A percentile compares a stretch with the other conserved stretches of the same genome.
phyloP scores from a whole-genome alignment of 805 yeast species.

The Isabelozyma pseudorhagii region DNA sequence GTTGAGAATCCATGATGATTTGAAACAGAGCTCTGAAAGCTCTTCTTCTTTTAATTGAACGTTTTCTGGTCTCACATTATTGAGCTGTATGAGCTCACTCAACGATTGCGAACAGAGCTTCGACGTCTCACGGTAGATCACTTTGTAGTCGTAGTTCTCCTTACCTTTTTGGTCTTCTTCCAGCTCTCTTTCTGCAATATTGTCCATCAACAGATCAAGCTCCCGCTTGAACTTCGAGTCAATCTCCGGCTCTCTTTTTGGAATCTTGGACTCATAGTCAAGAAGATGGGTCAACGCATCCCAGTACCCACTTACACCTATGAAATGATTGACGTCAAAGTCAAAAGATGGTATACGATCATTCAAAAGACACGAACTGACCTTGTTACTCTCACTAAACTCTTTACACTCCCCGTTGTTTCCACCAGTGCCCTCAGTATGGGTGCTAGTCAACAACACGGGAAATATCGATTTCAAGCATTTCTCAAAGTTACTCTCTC shows the following conservation, averaged over 20 bases:
- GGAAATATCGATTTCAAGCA: conserved; percentile 50
- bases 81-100: conserved; percentile 31
- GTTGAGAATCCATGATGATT: conserved; percentile 55
- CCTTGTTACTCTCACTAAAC: conserved; percentile 24
- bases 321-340: conserved; percentile 52
- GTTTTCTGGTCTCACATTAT: conserved; percentile 18
- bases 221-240: not conserved
- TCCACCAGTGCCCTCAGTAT: conserved; percentile 17
- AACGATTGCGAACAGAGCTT: conserved; percentile 46
- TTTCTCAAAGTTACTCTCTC: conserved; percentile 48
- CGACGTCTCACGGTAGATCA: conserved; percentile 42
- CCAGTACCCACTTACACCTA: conserved; percentile 70
- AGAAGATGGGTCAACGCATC: conserved; percentile 52
- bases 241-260: not conserved
- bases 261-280: conserved; percentile 20
- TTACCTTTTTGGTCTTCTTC: conserved; percentile 6
- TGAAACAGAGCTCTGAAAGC: conserved; percentile 55
- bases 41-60: conserved; percentile 40
- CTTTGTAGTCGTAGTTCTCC: conserved; percentile 42
- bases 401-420: conserved; percentile 23
- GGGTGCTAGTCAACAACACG: conserved; percentile 34
- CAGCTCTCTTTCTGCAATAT: not conserved
- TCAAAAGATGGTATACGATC: conserved; percentile 56
- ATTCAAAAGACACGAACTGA: conserved; percentile 48
- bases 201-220: not conserved